Evolutionary conservation across 176 grass and related monocot species (phyloP), one percentile per base, ranked within the genome.

Genomic region (sorghum (Sorghum bicolor)): DNA sequence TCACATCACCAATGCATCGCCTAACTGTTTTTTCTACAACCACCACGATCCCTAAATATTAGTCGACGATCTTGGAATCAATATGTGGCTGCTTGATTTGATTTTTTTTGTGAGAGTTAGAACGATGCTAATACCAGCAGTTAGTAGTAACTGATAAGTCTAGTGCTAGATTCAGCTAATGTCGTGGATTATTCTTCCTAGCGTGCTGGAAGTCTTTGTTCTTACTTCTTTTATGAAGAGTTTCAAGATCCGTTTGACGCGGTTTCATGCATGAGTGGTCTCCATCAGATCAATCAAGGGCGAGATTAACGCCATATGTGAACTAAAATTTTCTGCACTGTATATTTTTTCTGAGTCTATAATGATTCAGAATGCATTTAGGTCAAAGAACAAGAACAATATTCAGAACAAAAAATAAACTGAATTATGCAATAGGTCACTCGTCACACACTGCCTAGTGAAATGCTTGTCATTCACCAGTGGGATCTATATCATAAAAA

Each of bases 261-360:
- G 45, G n/a, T 40, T 81, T 2, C 31, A 67, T 43, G 25, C 33
- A 77, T 26, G 25, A 20, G 11, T 50, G 34, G 85, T 58, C 45
- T 74, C 66, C 26, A 22, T 70, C 44, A n/a, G 61, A 86, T 86
- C 78, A 87, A 81, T 87, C 70, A 75, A 47, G 9, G 70, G 12
- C 70, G 78, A 81, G 44, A 87, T 75, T 75, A 67, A 19, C 70
- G 60, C 57, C 20, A 13, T 25, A 13, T 25, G 70, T 34, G 12
- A 24, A 34, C 33, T 11, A 37, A 37, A 70, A 24, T 20, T 57
- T 32, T 57, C 3, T 73, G 29, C 20, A 57, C 63, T 67, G 8
- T 30, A 32, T 34, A 32, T 58, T 38, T 29, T 64, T 20, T 25
- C 29, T 69, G 34, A 58, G 15, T 19, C 41, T 66, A 32, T 43